A percentile compares a stretch with the other conserved stretches of the same genome.
Conservation (phyloP, 331 rosid genomes). For the Pyracantha coccinea region DNA sequence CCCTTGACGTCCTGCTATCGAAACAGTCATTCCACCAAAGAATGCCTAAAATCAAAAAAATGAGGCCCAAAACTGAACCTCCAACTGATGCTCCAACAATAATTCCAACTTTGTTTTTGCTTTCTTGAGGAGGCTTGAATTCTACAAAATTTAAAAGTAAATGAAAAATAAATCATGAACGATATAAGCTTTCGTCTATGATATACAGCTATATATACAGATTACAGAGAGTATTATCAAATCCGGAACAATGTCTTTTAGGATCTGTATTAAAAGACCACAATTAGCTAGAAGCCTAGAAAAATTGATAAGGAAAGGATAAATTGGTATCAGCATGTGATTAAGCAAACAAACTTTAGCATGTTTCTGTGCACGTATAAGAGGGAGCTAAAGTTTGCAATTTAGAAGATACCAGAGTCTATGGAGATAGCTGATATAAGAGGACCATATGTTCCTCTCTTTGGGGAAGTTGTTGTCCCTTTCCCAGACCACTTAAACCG, state of each 20-base stretch:
- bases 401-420: slow-evolving; percentile 13
- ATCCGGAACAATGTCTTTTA: no score
- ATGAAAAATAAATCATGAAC: not conserved
- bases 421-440: slow-evolving; percentile 41
- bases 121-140: not conserved
- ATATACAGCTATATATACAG: no score
- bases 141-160: not conserved
- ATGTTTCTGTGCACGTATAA: no score
- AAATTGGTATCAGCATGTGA: no score
- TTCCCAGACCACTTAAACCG: slow-evolving; percentile 28
- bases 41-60: not conserved
- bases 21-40: slow-evolving; percentile 7
- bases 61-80: not conserved
- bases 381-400: no score
- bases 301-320: no score
- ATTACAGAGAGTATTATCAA: not conserved
- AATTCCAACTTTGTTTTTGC: not conserved
- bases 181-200: not conserved
- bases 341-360: no score
- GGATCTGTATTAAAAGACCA: no score
- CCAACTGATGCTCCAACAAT: slow-evolving; percentile 5
- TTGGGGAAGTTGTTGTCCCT: slow-evolving; percentile 21
- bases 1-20: slow-evolving; percentile 1
- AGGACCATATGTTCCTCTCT: slow-evolving; percentile 32
- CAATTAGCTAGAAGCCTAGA: no score